Conservation (phyloP, 1,284 basidiomycete genomes). For the Spongiforma sp. region DNA sequence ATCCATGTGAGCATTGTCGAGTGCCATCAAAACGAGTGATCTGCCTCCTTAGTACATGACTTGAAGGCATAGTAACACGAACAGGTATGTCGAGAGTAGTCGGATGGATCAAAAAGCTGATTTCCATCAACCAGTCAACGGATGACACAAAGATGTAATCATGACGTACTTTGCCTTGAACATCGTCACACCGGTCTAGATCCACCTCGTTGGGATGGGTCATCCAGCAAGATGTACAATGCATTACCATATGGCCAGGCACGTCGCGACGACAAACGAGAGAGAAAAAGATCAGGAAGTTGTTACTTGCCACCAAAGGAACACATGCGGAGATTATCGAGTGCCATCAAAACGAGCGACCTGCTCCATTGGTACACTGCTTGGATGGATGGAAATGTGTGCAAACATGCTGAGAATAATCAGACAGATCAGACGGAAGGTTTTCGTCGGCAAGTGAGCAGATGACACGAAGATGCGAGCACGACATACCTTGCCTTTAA, state of each 20-base stretch:
- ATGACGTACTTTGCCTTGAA: background rate
- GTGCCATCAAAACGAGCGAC: background rate
- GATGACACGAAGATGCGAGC: background rate
- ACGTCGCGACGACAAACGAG: background rate
- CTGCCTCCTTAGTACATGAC: background rate
- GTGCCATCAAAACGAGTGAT: background rate
- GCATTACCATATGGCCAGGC: too few species aligned
- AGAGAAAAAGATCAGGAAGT: background rate
- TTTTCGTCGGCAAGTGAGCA: background rate
- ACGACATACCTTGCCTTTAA: background rate
- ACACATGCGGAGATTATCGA: background rate
- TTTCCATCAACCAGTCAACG: too few species aligned
- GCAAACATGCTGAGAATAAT: background rate
- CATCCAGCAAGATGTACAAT: background rate
- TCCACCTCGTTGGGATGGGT: background rate
- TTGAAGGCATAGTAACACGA: background rate
- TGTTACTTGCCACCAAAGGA: background rate
- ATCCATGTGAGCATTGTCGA: background rate
- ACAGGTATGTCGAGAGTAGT: background rate
- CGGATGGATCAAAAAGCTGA: too few species aligned
- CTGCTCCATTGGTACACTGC: background rate
- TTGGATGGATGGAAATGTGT: background rate
- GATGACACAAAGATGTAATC: background rate
- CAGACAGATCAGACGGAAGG: background rate
- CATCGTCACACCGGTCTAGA: background rate